Base-by-base conservation (phyloP, 805 yeast species). In the Barnettozyma californica region DNA sequence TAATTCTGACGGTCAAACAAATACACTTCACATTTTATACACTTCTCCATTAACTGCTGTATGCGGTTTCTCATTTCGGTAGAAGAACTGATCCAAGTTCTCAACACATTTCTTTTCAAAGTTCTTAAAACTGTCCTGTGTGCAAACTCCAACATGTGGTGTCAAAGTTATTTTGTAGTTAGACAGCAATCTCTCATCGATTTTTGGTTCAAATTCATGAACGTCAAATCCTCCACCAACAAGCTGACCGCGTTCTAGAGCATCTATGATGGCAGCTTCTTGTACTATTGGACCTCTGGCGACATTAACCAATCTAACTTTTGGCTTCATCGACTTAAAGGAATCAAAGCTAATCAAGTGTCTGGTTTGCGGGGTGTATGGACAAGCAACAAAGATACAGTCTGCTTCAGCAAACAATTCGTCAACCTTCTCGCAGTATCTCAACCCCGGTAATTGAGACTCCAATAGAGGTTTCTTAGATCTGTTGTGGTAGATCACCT, bases 181-280 rank as follows among this genome's bases (percentile, higher is more conserved):
- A 9, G 57, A 50, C 33, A 69, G 41, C 16, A 70, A 49, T 43
- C 60, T 63, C 31, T 64, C 62, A 43, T 63, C 58, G 14, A 69
- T 66, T 47, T 62, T 59, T 11, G 75, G 75, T 53, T 70, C 75
- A 53, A 69, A 69, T 48, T 70, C 75, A 49, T 68, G 71, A 14
- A 69, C 75, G 54, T 69, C 75, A 52, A 69, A 68, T 0, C 73
- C 75, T 14, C 70, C 73, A 25, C 75, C 73, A 11, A 69, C 69
- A 20, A 70, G 54, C 48, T 70, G 74, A 1, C 73, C 73, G 13
- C 68, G 53, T 39, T 70, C 68, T 19, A 70, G 44, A 1, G 73
- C 73, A 43, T 68, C 71, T 27, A 70, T 64, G 1, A 70, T 65
- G 0, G 74, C 71, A 11, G 61, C 64, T 45, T 70, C 71, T 47